These are phyloP conservation scores for Trichomonas tenax DNA, from an alignment of 208 protist species.

Conservation along the genomic window DNA sequence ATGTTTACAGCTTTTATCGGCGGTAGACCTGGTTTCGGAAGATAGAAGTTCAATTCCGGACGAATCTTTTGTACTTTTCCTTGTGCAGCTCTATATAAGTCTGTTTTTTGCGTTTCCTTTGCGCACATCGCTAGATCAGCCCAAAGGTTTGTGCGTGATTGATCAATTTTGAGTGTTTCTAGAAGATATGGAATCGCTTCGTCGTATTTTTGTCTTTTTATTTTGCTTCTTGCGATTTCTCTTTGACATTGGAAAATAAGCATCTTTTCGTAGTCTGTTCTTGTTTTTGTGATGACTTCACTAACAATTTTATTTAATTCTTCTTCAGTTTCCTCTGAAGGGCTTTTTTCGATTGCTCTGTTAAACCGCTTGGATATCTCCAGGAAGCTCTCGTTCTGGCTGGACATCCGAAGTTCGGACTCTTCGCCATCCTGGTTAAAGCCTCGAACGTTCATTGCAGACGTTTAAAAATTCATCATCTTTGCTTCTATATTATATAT, in stretches of 20 bases:
- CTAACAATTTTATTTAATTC: neutral
- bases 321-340: neutral
- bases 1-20: neutral
- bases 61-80: neutral
- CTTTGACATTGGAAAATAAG: slow-evolving; percentile 9
- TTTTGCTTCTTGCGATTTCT: neutral
- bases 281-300: neutral
- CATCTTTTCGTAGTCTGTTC: neutral
- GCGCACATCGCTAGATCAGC: neutral
- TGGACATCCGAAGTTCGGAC: neutral
- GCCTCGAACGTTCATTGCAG: slow-evolving; percentile 5
- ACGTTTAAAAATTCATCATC: neutral
- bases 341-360: neutral
- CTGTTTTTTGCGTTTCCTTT: neutral
- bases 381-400: neutral
- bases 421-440: neutral
- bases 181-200: slow-evolving; percentile 2
- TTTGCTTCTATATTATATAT: too few relatives aligned
- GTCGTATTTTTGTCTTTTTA: neutral
- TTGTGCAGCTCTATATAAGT: neutral
- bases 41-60: neutral
- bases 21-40: neutral
- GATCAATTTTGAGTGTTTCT: neutral
- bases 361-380: neutral
- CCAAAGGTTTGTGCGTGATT: neutral